Evolutionary conservation across 441 rosid genomes (phyloP), one percentile per base, ranked within the genome.

Genomic region (Theobroma grandiflorum): DNA sequence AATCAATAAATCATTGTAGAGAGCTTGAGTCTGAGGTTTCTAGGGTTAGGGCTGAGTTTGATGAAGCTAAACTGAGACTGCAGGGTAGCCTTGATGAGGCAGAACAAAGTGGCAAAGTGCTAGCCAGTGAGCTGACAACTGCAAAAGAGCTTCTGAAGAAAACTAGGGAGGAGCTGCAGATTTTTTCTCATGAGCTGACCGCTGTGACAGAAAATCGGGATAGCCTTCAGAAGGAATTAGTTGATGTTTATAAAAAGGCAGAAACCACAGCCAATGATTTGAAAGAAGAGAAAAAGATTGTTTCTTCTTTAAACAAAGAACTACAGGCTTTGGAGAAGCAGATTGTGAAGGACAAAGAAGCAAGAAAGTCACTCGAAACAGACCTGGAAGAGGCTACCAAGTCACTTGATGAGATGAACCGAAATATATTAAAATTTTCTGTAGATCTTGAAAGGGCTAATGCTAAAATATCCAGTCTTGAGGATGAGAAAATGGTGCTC

Each of bases 311-410:
- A 79, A 89, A 81, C 79, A 88, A 90, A 80, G 97, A 93, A 77
- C 55, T 89, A 55, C 87, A 93, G 80, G 86, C 87, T 75, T 82
- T 94, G 82, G 93, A 93, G 87, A 93, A 88, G 84, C 97, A 91
- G 80, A 84, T 88, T 40, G 58, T 66, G 62, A 86, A 90, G 82
- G 98, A 95, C 82, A 86, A 80, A 80, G 94, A 92, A 80, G 87
- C 89, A 3, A 91, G 89, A 57, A 89, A 91, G 80, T 87, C 92
- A 26, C 92, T 97, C 52, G 96, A 92, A 88, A 81, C 79, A 42
- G 95, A 92, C 78, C 78, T 97, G 70, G 97, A 97, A 88, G 98
- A 95, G 81, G 95, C 98, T 50, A 94, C 94, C 0, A 95, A 87
- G 86, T 94, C 98, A 53, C 91, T 97, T 1, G 98, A 90, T 80